phyloP scores from a whole-genome alignment of 2,329 filamentous ascomycete species.

The Botryosphaeria dothidea region DNA sequence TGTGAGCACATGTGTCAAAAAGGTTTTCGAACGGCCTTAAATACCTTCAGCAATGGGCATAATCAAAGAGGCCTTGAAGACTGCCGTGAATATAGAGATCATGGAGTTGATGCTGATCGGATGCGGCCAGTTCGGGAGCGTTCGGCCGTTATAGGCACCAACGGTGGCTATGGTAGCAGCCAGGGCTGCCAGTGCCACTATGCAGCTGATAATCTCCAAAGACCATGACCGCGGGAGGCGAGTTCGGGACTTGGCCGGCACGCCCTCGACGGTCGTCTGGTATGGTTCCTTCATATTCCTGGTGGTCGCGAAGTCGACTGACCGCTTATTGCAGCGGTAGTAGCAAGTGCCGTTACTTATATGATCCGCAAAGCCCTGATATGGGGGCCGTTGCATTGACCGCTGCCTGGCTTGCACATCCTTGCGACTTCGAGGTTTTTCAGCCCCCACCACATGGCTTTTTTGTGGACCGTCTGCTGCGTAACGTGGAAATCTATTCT shows the following conservation, averaged over 20 bases:
- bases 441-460: not conserved
- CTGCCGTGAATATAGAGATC: conserved; percentile 1
- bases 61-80: conserved; percentile 1
- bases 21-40: not conserved
- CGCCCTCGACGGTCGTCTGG: not conserved
- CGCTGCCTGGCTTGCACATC: not conserved
- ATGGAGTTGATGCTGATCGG: conserved; percentile 8
- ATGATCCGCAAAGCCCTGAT: not conserved
- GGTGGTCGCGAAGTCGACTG: not conserved
- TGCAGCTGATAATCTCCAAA: not conserved
- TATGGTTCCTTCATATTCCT: not conserved
- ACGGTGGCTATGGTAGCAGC: not conserved
- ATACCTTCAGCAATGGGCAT: conserved; percentile 2
- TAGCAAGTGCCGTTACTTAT: not conserved
- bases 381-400: not conserved
- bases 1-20: not conserved
- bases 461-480: not conserved
- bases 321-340: not conserved
- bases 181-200: not conserved
- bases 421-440: not conserved
- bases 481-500: no score
- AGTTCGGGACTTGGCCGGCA: not conserved
- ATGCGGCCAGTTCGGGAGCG: conserved; percentile 11
- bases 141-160: not conserved
- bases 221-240: not conserved